Conservation (phyloP, 306 rosid species). For the Calophaca sinica region DNA sequence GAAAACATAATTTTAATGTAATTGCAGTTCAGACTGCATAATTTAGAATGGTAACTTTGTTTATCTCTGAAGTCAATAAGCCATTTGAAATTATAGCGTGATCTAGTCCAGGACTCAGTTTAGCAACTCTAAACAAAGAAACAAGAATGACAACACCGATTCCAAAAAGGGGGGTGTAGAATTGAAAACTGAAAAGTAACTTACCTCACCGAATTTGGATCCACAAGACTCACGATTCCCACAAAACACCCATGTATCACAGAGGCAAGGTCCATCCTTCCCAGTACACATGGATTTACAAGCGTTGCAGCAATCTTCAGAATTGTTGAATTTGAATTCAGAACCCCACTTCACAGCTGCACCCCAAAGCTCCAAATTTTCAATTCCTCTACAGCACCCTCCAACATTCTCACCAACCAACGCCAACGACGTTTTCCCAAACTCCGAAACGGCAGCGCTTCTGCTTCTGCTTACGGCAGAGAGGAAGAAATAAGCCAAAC, state of each 20-base stretch:
- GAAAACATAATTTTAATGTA: too few relatives aligned
- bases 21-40: too few relatives aligned
- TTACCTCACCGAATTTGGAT: conserved; percentile 83
- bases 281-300: conserved; percentile 91
- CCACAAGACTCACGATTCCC: conserved; percentile 82
- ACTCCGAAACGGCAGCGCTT: conserved; percentile 34
- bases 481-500: conserved; percentile 63
- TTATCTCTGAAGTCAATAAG: too few relatives aligned
- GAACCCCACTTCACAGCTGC: conserved; percentile 95
- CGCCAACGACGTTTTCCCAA: conserved; percentile 43
- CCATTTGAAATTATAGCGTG: too few relatives aligned
- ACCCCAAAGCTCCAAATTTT: conserved; percentile 90
- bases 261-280: conserved; percentile 87
- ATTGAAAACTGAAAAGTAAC: conserved; percentile 25
- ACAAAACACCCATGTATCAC: conserved; percentile 91
- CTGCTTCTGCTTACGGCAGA: conserved; percentile 47
- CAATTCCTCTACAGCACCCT: conserved; percentile 81
- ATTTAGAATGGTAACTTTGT: too few relatives aligned
- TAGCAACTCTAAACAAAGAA: too few relatives aligned
- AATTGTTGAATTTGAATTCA: conserved; percentile 74
- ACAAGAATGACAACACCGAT: too few relatives aligned
- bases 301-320: conserved; percentile 78
- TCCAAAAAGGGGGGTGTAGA: too few relatives aligned
- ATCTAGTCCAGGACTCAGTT: too few relatives aligned
- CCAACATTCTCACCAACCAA: conserved; percentile 41